These are phyloP conservation scores for Thelephora terrestris DNA, from an alignment of 1,284 basidiomycete species.

Conservation along the genomic window DNA sequence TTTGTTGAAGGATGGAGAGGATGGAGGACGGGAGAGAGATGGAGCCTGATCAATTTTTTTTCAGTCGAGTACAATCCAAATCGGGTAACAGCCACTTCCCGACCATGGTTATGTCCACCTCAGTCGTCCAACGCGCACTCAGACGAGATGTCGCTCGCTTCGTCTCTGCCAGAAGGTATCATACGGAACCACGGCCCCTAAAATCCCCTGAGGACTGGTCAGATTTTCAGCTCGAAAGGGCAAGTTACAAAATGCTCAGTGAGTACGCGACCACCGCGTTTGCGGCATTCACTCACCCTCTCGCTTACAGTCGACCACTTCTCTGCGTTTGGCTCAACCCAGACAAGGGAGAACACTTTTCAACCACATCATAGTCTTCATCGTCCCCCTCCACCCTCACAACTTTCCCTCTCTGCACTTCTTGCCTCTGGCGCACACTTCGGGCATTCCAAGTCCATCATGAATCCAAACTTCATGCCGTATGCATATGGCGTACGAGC, in stretches of 20 bases:
- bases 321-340: constrained; percentile 67
- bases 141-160: constrained; percentile 12
- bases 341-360: constrained; percentile 60
- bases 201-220: constrained; percentile 53
- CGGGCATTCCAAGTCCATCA: constrained; percentile 76
- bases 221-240: constrained; percentile 47
- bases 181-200: constrained; percentile 20
- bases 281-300: background rate
- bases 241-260: constrained; percentile 45
- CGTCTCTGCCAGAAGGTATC: constrained; percentile 6
- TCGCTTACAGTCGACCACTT: constrained; percentile 49
- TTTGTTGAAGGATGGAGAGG: constrained; percentile 22
- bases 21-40: constrained; percentile 15
- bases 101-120: background rate
- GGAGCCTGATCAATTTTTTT: constrained; percentile 16
- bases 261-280: constrained; percentile 21
- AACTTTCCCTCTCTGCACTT: constrained; percentile 81
- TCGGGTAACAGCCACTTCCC: background rate
- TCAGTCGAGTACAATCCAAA: constrained; percentile 9
- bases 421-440: constrained; percentile 91
- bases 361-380: constrained; percentile 68
- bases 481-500: constrained; percentile 91
- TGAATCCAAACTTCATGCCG: constrained; percentile 86
- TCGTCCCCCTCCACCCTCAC: constrained; percentile 47
- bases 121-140: background rate